Percentiles rank a stretch among this genome's conserved stretches.
phyloP scores from a whole-genome alignment of 1,284 basidiomycete genomes.

The Ceratobasidium sp. region DNA sequence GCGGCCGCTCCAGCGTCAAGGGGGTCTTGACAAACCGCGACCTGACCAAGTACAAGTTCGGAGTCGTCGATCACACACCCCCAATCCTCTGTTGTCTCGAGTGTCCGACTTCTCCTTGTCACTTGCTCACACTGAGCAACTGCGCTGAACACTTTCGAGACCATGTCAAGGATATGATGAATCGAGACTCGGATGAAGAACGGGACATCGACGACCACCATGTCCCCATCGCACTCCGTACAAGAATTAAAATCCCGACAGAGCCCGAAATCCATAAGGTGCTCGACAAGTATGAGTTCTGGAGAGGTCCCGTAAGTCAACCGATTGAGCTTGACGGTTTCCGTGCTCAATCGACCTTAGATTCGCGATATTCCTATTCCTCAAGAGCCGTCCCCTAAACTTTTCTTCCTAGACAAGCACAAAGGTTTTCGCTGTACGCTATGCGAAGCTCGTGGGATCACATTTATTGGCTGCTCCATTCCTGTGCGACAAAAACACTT shows the following conservation, averaged over 20 bases:
- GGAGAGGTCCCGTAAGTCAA: not conserved
- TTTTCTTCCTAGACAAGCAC: not conserved
- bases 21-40: too few relatives aligned
- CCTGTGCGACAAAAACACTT: not conserved
- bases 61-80: too few relatives aligned
- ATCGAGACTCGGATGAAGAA: not conserved
- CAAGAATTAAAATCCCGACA: not conserved
- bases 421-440: not conserved
- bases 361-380: not conserved
- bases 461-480: not conserved
- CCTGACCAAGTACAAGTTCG: too few relatives aligned
- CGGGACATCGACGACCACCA: not conserved
- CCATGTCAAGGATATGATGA: not conserved
- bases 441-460: not conserved
- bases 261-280: not conserved
- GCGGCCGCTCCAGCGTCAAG: too few relatives aligned
- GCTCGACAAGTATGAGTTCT: not conserved
- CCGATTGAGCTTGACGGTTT: not conserved
- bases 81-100: not conserved
- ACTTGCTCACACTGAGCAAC: not conserved
- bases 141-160: not conserved
- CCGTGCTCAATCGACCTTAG: not conserved
- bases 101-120: too few relatives aligned
- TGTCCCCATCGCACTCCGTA: too few relatives aligned
- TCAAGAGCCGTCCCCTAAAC: not conserved